These are phyloP conservation scores for Spizellomyces punctatus DNA, from an alignment of 192 early-diverging fungal genomes.

Conservation along the genomic window DNA sequence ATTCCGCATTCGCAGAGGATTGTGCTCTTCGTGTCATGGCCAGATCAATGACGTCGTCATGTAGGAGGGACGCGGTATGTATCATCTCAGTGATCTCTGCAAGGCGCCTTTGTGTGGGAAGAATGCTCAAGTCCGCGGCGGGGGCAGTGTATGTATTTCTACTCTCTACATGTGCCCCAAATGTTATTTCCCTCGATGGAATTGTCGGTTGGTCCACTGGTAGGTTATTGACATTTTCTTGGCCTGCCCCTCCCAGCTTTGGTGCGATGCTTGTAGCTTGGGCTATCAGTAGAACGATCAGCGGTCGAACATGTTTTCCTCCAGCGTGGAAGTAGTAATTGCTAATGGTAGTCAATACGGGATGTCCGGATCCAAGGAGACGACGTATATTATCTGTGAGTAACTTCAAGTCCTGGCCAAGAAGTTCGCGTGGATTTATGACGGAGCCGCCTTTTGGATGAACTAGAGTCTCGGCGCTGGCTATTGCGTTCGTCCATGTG, in stretches of 20 bases:
- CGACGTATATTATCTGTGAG: constrained; percentile 83
- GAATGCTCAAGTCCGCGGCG: constrained; percentile 43
- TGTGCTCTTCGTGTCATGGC: constrained; percentile 73
- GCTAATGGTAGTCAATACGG: constrained; percentile 84
- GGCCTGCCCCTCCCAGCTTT: neutral
- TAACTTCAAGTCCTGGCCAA: constrained; percentile 81
- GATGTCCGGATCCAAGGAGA: constrained; percentile 84
- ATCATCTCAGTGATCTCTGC: constrained; percentile 99
- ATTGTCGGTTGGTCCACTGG: constrained; percentile 2
- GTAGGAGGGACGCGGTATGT: constrained; percentile 92
- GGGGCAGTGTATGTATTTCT: neutral
- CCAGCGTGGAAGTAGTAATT: constrained; percentile 87
- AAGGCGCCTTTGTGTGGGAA: constrained; percentile 87
- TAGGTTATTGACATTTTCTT: neutral
- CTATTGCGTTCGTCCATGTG: constrained; percentile 36
- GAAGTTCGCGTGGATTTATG: constrained; percentile 74
- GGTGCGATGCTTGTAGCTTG: constrained; percentile 68
- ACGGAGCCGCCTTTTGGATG: constrained; percentile 39
- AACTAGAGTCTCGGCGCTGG: constrained; percentile 38
- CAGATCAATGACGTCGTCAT: constrained; percentile 91
- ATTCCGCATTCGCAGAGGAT: constrained; percentile 79
- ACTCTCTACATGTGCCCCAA: neutral
- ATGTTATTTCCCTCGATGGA: constrained; percentile 25
- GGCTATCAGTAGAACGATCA: constrained; percentile 87
- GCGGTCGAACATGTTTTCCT: constrained; percentile 90